phyloP scores from a whole-genome alignment of 2,329 filamentous ascomycete species.

The Colletotrichum sp. region DNA sequence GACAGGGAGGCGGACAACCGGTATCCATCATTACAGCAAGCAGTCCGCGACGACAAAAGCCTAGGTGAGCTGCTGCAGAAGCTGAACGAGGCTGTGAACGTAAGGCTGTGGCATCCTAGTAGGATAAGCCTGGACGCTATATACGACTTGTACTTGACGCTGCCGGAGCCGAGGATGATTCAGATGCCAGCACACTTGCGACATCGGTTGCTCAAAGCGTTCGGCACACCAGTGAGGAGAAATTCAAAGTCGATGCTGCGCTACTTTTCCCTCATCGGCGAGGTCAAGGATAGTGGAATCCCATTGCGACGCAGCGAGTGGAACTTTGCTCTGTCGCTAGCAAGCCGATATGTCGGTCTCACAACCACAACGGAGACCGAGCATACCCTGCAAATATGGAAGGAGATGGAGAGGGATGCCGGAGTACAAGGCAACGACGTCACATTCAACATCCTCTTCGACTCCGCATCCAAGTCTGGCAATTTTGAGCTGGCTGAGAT shows the following conservation, averaged over 20 bases:
- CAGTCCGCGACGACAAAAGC: constrained; percentile 37
- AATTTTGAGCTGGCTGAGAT: constrained; percentile 86
- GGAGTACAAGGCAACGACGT: constrained; percentile 71
- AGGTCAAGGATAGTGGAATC: constrained; percentile 78
- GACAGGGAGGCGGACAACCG: constrained; percentile 53
- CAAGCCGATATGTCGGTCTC: constrained; percentile 70
- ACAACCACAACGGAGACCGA: constrained; percentile 66
- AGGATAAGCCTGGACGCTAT: constrained; percentile 47
- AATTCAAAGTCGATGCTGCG: constrained; percentile 72
- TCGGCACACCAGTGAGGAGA: constrained; percentile 68
- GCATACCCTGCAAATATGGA: constrained; percentile 79
- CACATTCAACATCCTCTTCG: constrained; percentile 95
- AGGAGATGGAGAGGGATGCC: constrained; percentile 82
- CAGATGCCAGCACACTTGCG: constrained; percentile 58
- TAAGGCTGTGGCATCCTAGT: constrained; percentile 46
- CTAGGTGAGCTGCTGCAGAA: constrained; percentile 39
- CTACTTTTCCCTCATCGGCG: constrained; percentile 83
- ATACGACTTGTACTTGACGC: constrained; percentile 52
- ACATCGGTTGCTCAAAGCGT: constrained; percentile 68
- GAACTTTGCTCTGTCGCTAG: constrained; percentile 84
- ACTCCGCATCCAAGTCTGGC: constrained; percentile 83
- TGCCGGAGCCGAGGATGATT: constrained; percentile 59
- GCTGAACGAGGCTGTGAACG: constrained; percentile 45
- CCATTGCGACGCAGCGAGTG: constrained; percentile 74
- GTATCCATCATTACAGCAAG: constrained; percentile 49